Evolutionary conservation across 2,329 filamentous ascomycete genomes (phyloP), one percentile per base, ranked within the genome.

Genomic region (Epichloe sibirici): DNA sequence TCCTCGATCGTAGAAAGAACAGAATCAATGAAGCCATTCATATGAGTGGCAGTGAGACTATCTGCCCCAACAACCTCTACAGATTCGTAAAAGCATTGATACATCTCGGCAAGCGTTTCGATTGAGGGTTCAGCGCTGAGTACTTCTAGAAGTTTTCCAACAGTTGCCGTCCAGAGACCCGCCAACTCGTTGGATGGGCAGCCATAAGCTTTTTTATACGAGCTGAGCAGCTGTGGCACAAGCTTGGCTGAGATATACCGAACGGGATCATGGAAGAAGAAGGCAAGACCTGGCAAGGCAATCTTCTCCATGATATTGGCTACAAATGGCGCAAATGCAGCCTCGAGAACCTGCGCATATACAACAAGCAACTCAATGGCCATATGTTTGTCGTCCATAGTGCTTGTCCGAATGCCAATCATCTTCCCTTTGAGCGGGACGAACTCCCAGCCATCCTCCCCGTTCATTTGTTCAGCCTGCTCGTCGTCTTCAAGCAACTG

Each of bases 201-300:
- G 4, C 91, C 91, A 63, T 91, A 93, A 0, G 87, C 85, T 67
- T 91, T 91, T 74, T 95, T 95, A 76, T 90, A 95, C 2, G 90
- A 89, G 66, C 89, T 93, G 46, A 98, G 78, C 15, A 98, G 81
- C 66, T 95, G 88, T 15, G 93, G 93, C 5, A 98, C 88, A 60
- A 94, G 83, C 71, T 95, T 95, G 28, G 93, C 91, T 4, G 93
- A 95, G 38, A 94, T 90, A 50, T 94, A 91, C 51, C 93, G 84
- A 53, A 97, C 93, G 0, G 93, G 91, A 65, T 98, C 93, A 69
- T 98, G 93, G 81, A 98, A 98, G 77, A 97, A 98, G 77, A 98
- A 98, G 3, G 90, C 88, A 47, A 98, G 78, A 21, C 93, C 90
- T 7, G 93, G 91, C 23, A 98, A 75, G 2, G 90, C 91, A 65